Conservation (phyloP, 352 stramenopile genomes). For the Phytophthora kernoviae region DNA sequence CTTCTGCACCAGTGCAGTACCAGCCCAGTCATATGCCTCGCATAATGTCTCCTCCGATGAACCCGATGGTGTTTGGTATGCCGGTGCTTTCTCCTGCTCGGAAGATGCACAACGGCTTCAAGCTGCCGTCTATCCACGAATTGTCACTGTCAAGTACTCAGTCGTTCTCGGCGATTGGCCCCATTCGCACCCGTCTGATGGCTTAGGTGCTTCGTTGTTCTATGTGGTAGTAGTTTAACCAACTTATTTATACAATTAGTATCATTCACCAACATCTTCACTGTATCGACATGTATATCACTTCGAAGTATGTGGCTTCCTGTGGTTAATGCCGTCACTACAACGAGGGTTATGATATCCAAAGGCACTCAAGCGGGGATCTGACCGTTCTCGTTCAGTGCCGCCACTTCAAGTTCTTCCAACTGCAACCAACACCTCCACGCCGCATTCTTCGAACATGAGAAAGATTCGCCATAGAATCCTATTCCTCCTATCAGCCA, state of each 20-base stretch:
- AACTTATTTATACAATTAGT: slow-evolving; percentile 34
- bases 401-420: slow-evolving; percentile 27
- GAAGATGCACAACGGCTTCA: slow-evolving; percentile 46
- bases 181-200: slow-evolving; percentile 47
- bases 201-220: slow-evolving; percentile 30
- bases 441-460: not conserved
- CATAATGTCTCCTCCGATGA: slow-evolving; percentile 25
- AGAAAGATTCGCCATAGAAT: not conserved
- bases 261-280: slow-evolving; percentile 47
- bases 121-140: slow-evolving; percentile 63
- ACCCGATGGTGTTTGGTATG: slow-evolving; percentile 31
- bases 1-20: slow-evolving; percentile 7
- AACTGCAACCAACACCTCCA: not conserved
- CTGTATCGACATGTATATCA: too few relatives aligned
- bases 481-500: slow-evolving; percentile 13
- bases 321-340: too few relatives aligned
- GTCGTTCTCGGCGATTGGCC: slow-evolving; percentile 21
- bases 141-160: slow-evolving; percentile 43
- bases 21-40: slow-evolving; percentile 14
- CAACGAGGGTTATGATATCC: too few relatives aligned
- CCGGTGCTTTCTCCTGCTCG: slow-evolving; percentile 48
- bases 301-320: too few relatives aligned
- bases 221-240: slow-evolving; percentile 23
- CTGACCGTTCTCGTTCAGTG: too few relatives aligned
- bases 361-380: too few relatives aligned